phyloP scores from a whole-genome alignment of 306 rosid species.

The Dicorynia guianensis region DNA sequence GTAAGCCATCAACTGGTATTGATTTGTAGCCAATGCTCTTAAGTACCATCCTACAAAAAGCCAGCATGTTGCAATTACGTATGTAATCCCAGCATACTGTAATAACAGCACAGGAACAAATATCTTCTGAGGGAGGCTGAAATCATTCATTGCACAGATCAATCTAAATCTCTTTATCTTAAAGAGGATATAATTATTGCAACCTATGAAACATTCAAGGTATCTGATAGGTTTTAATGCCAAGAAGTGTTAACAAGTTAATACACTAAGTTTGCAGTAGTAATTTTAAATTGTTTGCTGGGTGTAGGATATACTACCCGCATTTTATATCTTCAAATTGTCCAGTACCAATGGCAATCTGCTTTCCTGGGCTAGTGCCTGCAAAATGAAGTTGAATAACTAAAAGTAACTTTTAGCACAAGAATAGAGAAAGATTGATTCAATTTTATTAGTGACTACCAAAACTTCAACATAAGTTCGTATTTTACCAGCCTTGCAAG shows the following conservation, averaged over 20 bases:
- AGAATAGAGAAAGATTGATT: slow-evolving; percentile 14
- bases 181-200: slow-evolving; percentile 14
- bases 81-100: slow-evolving; percentile 11
- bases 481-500: slow-evolving; percentile 22
- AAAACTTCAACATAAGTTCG: slow-evolving; percentile 26
- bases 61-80: slow-evolving; percentile 34
- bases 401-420: slow-evolving; percentile 30
- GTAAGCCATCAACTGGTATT: slow-evolving; percentile 79
- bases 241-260: slow-evolving; percentile 27
- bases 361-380: slow-evolving; percentile 79
- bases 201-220: slow-evolving; percentile 24
- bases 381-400: slow-evolving; percentile 44
- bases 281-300: slow-evolving; percentile 17
- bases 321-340: slow-evolving; percentile 77
- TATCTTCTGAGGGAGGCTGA: slow-evolving; percentile 18
- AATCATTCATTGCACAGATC: slow-evolving; percentile 30
- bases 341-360: slow-evolving; percentile 76
- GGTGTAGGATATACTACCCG: slow-evolving; percentile 59
- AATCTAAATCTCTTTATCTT: slow-evolving; percentile 13
- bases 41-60: slow-evolving; percentile 71
- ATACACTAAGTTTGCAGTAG: slow-evolving; percentile 19
- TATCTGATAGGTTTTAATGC: slow-evolving; percentile 26
- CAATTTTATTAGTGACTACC: slow-evolving; percentile 1
- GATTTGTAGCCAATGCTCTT: slow-evolving; percentile 98
- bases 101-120: slow-evolving; percentile 22